Base-by-base conservation (phyloP, 83 land plant genomes). In the Larix sibirica region DNA sequence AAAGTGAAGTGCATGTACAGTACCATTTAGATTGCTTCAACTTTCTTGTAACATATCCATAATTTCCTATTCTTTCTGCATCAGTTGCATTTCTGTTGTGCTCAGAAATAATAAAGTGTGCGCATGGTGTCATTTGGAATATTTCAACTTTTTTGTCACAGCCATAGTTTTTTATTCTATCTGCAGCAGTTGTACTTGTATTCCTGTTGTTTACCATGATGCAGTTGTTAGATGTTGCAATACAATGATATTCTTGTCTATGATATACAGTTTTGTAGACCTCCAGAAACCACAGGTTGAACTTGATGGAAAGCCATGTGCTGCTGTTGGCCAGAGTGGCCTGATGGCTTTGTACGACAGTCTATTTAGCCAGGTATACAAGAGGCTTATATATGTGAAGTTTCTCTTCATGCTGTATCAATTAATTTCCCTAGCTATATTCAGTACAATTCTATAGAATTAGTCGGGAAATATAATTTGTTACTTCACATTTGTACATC, bases 221-320 rank as follows among this genome's bases (percentile, higher is more conserved):
- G 50, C 50, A 44, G 10, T 7, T 44, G 50, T 44, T 44, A 44
- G 50, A 44, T 44, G 10, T 44, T 44, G 2, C 2, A 0, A 44
- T 44, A 44, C 50, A 44, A 44, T 44, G 50, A 0, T 9, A 44
- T 44, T 44, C 50, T 44, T 44, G 50, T 44, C 50, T 1, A 44
- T 59, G 9, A 76, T 62, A 65, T 84, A 78, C 85, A 95, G 99
- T 80, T 93, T 98, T 92, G 92, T 92, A 80, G 99, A 98, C 81
- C 89, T 98, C n/a, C 97, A 98, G 85, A 98, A 96, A 62, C 98
- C 99, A 76, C 97, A 98, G 86, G 56, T 83, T 60, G 99, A 98
- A 36, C 85, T 96, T 82, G 96, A 94, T 85, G 97, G 99, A 64
- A 96, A 96, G 83, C 93, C 99, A n/a, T 98, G 97, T 90, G 99